Conservation (phyloP, 164 flowering plant species). For the Taxillus chinensis region DNA sequence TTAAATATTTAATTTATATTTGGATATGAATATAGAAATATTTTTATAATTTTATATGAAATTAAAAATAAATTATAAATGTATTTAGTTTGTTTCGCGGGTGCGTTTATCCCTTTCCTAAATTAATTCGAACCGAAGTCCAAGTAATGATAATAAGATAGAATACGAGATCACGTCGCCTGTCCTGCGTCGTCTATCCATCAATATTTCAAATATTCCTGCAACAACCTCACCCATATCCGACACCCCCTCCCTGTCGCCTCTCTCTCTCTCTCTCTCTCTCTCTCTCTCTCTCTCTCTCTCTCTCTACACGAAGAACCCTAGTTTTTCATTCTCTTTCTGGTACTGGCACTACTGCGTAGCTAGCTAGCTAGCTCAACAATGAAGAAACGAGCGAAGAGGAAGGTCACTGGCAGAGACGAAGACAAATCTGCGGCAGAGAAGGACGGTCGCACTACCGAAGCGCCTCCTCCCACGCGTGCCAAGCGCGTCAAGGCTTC, state of each 20-base stretch:
- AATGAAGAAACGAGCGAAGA: constrained; percentile 2
- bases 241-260: background rate
- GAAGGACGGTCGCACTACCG: background rate
- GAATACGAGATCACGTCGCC: background rate
- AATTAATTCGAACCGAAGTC: background rate
- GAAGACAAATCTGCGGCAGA: background rate
- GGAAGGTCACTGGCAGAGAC: background rate
- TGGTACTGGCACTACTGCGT: too few species aligned
- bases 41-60: too few species aligned
- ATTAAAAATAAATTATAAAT: too few species aligned
- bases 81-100: too few species aligned
- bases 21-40: too few species aligned
- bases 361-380: too few species aligned
- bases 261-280: background rate
- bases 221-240: background rate
- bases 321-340: background rate
- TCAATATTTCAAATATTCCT: background rate
- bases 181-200: background rate
- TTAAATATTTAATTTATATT: too few species aligned
- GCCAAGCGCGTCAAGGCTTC: constrained; percentile 3
- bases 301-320: background rate
- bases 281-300: constrained; percentile 1
- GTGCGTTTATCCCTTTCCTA: background rate
- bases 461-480: background rate
- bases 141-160: constrained; percentile 5